Evolutionary conservation across 768 basidiomycete species (phyloP).

Genomic region (Russula sp.): DNA sequence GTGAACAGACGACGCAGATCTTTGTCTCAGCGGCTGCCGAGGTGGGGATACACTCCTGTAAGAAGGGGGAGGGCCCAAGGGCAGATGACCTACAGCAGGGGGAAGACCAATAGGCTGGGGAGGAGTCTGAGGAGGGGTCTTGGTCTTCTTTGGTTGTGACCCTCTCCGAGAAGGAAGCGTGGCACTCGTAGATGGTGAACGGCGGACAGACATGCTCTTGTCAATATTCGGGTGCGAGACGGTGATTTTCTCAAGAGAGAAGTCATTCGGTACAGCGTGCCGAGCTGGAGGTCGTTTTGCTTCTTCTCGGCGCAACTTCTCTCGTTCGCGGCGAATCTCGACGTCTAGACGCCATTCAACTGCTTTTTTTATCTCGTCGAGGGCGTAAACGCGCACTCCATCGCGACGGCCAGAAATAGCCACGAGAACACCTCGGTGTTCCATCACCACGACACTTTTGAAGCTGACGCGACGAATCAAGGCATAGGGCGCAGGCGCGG

Average conservation of each 20-base stretch:
- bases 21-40: slow-evolving; percentile 34
- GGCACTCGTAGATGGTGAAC: slow-evolving; percentile 7
- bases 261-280: slow-evolving; percentile 28
- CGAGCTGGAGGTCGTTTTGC: slow-evolving; percentile 41
- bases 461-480: slow-evolving; percentile 76
- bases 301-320: slow-evolving; percentile 60
- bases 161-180: background rate
- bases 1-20: slow-evolving; percentile 37
- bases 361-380: slow-evolving; percentile 79
- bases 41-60: slow-evolving; percentile 36
- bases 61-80: slow-evolving; percentile 58
- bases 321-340: slow-evolving; percentile 67
- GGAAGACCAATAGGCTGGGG: slow-evolving; percentile 11
- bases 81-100: slow-evolving; percentile 15
- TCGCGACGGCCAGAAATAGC: slow-evolving; percentile 83
- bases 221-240: slow-evolving; percentile 18
- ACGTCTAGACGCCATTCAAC: slow-evolving; percentile 85
- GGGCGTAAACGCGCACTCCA: slow-evolving; percentile 81
- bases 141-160: slow-evolving; percentile 18
- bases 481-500: slow-evolving; percentile 69
- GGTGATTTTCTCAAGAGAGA: slow-evolving; percentile 21
- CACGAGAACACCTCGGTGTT: slow-evolving; percentile 84
- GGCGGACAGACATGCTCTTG: slow-evolving; percentile 14
- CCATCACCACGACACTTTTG: slow-evolving; percentile 88
- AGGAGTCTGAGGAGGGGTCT: slow-evolving; percentile 20